These are phyloP conservation scores for Cucurbitaria berberidis DNA, from an alignment of 2,329 filamentous ascomycete genomes.

Conservation along the genomic window DNA sequence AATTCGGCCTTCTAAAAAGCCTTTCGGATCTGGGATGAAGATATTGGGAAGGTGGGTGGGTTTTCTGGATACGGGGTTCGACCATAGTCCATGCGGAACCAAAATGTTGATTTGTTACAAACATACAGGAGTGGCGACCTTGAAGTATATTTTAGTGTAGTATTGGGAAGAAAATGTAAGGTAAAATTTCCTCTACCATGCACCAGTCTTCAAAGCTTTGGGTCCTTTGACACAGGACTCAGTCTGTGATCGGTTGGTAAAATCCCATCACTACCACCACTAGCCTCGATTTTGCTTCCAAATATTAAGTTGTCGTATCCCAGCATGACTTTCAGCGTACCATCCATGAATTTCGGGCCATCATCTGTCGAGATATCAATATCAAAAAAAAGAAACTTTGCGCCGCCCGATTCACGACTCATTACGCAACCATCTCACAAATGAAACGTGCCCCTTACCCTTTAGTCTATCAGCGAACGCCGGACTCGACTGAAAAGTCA, in stretches of 20 bases:
- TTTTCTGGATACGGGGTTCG: too few species aligned
- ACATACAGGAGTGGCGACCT: too few species aligned
- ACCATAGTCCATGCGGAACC: too few species aligned
- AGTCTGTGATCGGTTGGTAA: slow-evolving; percentile 7
- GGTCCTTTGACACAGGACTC: slow-evolving; percentile 17
- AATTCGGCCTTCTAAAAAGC: background rate
- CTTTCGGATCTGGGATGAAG: too few species aligned
- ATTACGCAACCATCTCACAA: background rate
- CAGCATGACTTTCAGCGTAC: slow-evolving; percentile 9
- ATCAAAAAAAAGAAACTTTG: background rate
- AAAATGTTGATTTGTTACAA: too few species aligned
- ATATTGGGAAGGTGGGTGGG: too few species aligned
- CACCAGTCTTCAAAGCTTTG: slow-evolving; percentile 2
- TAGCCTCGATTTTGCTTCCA: slow-evolving; percentile 11
- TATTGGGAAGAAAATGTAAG: too few species aligned
- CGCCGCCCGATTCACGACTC: background rate
- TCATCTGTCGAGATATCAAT: slow-evolving; percentile 6
- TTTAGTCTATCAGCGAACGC: slow-evolving; percentile 13
- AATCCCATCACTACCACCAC: slow-evolving; percentile 16
- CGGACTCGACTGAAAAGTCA: slow-evolving; percentile 13
- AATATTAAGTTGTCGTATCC: slow-evolving; percentile 16
- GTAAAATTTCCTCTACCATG: too few species aligned
- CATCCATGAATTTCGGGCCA: slow-evolving; percentile 20
- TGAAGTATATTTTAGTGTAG: too few species aligned
- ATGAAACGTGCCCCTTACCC: slow-evolving; percentile 6